phyloP scores from a whole-genome alignment of 2,329 filamentous ascomycete genomes.

The Pseudocercospora fijiensis region DNA sequence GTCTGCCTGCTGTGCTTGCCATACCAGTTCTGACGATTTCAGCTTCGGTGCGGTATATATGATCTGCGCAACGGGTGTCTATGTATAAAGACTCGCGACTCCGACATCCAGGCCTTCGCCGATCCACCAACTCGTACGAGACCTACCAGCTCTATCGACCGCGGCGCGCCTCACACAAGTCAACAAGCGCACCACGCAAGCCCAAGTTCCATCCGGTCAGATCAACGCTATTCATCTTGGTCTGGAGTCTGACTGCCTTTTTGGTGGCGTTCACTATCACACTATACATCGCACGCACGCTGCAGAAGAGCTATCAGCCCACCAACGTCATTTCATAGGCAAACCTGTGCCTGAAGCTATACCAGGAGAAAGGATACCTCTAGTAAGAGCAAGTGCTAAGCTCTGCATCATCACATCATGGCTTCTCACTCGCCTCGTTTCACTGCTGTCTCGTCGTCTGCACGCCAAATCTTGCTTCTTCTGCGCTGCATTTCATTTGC shows the following conservation, averaged over 20 bases:
- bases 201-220: conserved; percentile 27
- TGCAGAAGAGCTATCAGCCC: background rate
- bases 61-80: conserved; percentile 98
- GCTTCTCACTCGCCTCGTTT: conserved; percentile 57
- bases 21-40: conserved; percentile 20
- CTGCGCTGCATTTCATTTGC: conserved; percentile 63
- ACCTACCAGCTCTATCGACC: conserved; percentile 17
- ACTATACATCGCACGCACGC: conserved; percentile 14
- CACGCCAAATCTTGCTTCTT: conserved; percentile 68
- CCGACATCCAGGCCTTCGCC: conserved; percentile 9
- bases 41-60: conserved; percentile 96
- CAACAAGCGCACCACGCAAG: conserved; percentile 13
- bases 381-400: background rate
- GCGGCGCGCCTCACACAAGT: background rate
- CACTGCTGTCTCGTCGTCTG: conserved; percentile 73
- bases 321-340: background rate
- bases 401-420: conserved; percentile 35
- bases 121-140: conserved; percentile 10
- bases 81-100: conserved; percentile 65
- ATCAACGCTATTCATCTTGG: conserved; percentile 31
- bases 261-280: conserved; percentile 23
- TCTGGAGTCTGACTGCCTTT: conserved; percentile 26
- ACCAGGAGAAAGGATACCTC: background rate
- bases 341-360: background rate
- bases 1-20: background rate